phyloP scores from a whole-genome alignment of 2,329 filamentous ascomycete genomes.

The Ceratocystis variospora region DNA sequence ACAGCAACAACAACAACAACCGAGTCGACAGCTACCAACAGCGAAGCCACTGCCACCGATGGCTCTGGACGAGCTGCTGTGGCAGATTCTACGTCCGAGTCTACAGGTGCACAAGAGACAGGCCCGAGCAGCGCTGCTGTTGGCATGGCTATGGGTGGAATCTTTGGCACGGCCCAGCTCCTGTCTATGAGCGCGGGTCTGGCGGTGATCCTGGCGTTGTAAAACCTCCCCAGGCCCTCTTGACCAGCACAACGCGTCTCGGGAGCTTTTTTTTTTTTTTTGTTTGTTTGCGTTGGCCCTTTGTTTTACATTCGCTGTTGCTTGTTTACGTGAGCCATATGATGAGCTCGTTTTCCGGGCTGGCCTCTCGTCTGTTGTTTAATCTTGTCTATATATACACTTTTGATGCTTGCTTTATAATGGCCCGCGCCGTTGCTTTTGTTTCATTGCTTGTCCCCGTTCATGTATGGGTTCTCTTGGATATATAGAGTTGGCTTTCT shows the following conservation, averaged over 20 bases:
- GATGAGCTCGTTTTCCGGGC: background rate
- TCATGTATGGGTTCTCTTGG: too few relatives aligned
- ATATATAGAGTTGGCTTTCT: too few relatives aligned
- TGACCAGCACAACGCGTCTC: background rate
- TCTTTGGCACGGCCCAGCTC: background rate
- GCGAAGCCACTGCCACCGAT: background rate
- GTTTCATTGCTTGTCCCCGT: too few relatives aligned
- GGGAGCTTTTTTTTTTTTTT: background rate
- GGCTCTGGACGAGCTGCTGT: background rate
- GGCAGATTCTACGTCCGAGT: background rate
- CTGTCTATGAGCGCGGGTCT: background rate
- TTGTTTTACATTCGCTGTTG: too few relatives aligned
- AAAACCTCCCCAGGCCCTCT: background rate
- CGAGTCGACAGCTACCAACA: background rate
- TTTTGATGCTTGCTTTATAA: too few relatives aligned
- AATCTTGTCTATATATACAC: too few relatives aligned
- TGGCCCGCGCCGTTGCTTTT: too few relatives aligned
- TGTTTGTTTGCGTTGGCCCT: background rate
- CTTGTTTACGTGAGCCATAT: background rate
- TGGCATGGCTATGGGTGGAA: background rate
- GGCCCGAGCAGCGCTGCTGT: background rate
- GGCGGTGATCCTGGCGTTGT: background rate
- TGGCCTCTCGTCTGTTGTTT: too few relatives aligned
- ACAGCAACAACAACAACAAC: background rate
- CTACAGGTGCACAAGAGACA: background rate